Base-by-base conservation (phyloP, 371 early-diverging fungal species). In the Mucor indicus region DNA sequence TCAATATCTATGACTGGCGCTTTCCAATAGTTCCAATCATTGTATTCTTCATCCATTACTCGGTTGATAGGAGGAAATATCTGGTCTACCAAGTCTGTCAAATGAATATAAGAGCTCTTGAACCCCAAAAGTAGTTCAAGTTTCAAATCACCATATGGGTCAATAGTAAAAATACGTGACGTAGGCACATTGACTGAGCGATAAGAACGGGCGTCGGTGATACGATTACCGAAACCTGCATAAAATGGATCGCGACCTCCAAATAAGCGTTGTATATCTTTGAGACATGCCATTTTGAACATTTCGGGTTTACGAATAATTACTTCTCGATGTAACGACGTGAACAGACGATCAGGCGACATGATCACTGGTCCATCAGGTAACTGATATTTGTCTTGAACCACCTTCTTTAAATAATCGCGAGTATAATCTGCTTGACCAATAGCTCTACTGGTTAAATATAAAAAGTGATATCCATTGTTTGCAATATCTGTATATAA, bases 211-310 rank as follows among this genome's bases (percentile, higher is more conserved):
- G 97, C 95, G 38, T 86, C 88, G 8, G 93, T 93, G 39, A 92
- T 88, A 38, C 93, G 86, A 61, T 99, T 99, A 24, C 99, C 99
- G 66, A 99, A 99, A 0, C 99, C 99, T 13, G 98, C 98, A 68
- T 93, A 93, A 58, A 99, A 98, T 1, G 98, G 95, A 49, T 84
- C 86, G 4, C 71, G 61, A 31, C 69, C 77, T 20, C 81, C 88
- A 80, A 97, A 97, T 17, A 98, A 64, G 2, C 85, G 67, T 44
- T 86, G 79, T 32, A 99, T 90, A 57, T 96, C 95, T n/a, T 90
- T 79, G 33, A 99, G 70, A 59, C 93, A 95, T 0, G 94, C 89
- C 81, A 98, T 98, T 64, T 99, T 99, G 75, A 98, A 99, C 54
- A 95, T 91, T 63, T 98, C 95, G 10, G 99, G 98, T 45, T 92